Evolutionary conservation across 805 yeast species (phyloP).

Genomic region (Groenewaldozyma salmanticensis): DNA sequence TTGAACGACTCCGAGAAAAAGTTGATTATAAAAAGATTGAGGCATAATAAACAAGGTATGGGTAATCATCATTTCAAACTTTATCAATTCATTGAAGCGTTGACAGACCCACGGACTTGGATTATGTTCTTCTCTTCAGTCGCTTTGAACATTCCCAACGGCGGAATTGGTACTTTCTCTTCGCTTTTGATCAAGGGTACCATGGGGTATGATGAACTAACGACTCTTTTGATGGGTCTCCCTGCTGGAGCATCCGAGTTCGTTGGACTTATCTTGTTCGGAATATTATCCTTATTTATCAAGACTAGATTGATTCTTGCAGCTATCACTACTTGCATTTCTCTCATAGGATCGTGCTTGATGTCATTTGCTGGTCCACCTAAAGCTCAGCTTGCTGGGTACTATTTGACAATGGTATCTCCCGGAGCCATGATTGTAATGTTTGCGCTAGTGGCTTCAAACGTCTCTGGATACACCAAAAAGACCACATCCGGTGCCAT

Average conservation of each 20-base stretch:
- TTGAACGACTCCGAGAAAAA: slow-evolving; percentile 23
- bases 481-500: slow-evolving; percentile 49
- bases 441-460: slow-evolving; percentile 9
- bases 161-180: slow-evolving; percentile 35
- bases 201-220: slow-evolving; percentile 16
- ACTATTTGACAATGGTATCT: slow-evolving; percentile 6
- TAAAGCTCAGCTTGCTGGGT: slow-evolving; percentile 13
- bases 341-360: slow-evolving; percentile 5
- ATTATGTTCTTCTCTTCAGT: slow-evolving; percentile 24
- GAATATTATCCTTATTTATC: slow-evolving; percentile 17
- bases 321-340: slow-evolving; percentile 38
- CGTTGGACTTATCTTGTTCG: slow-evolving; percentile 5
- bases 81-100: slow-evolving; percentile 36
- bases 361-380: slow-evolving; percentile 9
- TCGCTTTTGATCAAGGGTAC: slow-evolving; percentile 13
- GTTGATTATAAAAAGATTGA: slow-evolving; percentile 30
- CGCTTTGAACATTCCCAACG: slow-evolving; percentile 37
- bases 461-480: slow-evolving; percentile 65
- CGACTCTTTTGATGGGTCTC: slow-evolving; percentile 34
- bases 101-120: slow-evolving; percentile 33
- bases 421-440: slow-evolving; percentile 26
- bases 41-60: slow-evolving; percentile 36
- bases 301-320: slow-evolving; percentile 25
- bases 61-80: slow-evolving; percentile 32
- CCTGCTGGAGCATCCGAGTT: slow-evolving; percentile 30